Percentiles rank a stretch among this genome's conserved stretches.
Evolutionary conservation across 371 early-diverging fungal species (phyloP).

Genomic region (Mitosporidium daphniae): DNA sequence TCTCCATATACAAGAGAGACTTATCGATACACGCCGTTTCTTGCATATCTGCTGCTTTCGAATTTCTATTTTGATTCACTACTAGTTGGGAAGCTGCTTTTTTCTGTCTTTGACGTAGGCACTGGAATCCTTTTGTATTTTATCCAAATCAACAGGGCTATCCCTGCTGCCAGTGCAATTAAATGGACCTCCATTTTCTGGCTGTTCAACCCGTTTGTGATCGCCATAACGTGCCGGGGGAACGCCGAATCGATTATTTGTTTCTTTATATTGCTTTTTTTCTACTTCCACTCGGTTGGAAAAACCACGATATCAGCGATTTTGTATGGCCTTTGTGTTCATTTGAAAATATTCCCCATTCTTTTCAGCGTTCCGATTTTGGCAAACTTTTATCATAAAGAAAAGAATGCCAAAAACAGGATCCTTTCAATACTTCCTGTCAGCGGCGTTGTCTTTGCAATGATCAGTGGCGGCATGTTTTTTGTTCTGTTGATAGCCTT

Average conservation of each 20-base stretch:
- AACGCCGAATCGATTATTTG: slow-evolving; percentile 50
- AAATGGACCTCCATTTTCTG: slow-evolving; percentile 15
- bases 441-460: slow-evolving; percentile 24
- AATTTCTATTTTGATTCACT: slow-evolving; percentile 22
- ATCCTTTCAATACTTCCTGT: slow-evolving; percentile 23
- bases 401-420: slow-evolving; percentile 4
- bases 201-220: slow-evolving; percentile 69
- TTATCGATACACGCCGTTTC: slow-evolving; percentile 68
- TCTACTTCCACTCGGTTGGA: slow-evolving; percentile 21
- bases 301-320: slow-evolving; percentile 17
- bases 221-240: slow-evolving; percentile 67
- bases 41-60: slow-evolving; percentile 41
- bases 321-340: slow-evolving; percentile 55
- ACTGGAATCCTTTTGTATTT: slow-evolving; percentile 3
- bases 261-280: slow-evolving; percentile 23
- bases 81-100: slow-evolving; percentile 61
- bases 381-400: slow-evolving; percentile 3
- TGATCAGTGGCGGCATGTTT: slow-evolving; percentile 23
- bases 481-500: not conserved
- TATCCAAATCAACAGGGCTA: slow-evolving; percentile 1
- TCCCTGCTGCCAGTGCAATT: not conserved
- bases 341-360: slow-evolving; percentile 76
- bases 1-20: slow-evolving; percentile 62
- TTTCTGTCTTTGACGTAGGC: slow-evolving; percentile 22
- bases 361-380: slow-evolving; percentile 43